Conservation (phyloP, 176 grass and related monocot genomes). For the Eleusine coracana region DNA sequence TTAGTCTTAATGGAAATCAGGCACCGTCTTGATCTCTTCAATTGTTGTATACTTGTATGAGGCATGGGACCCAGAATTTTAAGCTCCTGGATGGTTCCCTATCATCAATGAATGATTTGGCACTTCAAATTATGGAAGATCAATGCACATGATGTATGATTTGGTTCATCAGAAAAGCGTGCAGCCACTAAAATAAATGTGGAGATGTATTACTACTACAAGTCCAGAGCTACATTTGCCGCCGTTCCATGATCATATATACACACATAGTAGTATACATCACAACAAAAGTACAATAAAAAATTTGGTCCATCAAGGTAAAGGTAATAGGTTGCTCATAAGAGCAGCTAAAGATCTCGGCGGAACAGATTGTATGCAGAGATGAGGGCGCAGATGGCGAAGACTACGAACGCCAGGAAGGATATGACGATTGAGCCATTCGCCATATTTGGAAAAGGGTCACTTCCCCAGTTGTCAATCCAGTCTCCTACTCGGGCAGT, state of each 20-base stretch:
- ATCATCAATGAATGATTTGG: background rate
- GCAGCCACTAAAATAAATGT: background rate
- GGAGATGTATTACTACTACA: slow-evolving; percentile 10
- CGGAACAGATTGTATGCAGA: slow-evolving; percentile 92
- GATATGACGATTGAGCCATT: slow-evolving; percentile 82
- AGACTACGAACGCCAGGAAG: slow-evolving; percentile 81
- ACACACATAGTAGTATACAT: background rate
- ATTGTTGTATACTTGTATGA: background rate
- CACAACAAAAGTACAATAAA: slow-evolving; percentile 31
- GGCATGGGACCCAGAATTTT: background rate
- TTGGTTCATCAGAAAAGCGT: background rate
- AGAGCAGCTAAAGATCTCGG: slow-evolving; percentile 44
- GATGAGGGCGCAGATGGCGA: slow-evolving; percentile 78
- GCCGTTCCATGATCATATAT: slow-evolving; percentile 7
- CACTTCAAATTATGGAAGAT: background rate
- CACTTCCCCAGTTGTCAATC: slow-evolving; percentile 86
- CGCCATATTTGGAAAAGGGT: slow-evolving; percentile 80
- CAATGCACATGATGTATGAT: background rate
- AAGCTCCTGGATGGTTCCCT: background rate
- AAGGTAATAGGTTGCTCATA: background rate
- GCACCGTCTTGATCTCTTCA: background rate
- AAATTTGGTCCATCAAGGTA: slow-evolving; percentile 18
- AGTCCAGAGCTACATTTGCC: background rate
- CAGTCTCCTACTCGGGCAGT: slow-evolving; percentile 72
- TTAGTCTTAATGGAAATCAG: background rate